These are phyloP conservation scores for Cyclotella cryptica DNA, from an alignment of 108 stramenopile species.

Conservation along the genomic window DNA sequence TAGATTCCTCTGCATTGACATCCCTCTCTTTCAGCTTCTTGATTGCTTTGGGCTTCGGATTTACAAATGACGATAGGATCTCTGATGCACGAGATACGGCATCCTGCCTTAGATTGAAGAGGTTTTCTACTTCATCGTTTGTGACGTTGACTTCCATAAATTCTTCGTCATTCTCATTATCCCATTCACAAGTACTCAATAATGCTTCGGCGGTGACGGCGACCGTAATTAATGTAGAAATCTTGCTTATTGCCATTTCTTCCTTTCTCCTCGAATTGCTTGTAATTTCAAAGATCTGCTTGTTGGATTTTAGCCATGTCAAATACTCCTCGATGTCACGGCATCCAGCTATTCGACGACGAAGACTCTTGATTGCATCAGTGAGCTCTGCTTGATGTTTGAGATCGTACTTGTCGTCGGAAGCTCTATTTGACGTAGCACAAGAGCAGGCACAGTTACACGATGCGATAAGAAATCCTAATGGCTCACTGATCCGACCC, in stretches of 20 bases:
- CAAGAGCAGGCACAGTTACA: constrained; percentile 21
- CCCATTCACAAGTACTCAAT: constrained; percentile 25
- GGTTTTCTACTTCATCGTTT: constrained; percentile 34
- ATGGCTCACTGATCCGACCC: constrained; percentile 44
- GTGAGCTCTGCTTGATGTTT: constrained; percentile 21
- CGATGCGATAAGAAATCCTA: constrained; percentile 44
- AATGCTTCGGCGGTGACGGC: constrained; percentile 33
- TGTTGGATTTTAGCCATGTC: constrained; percentile 36
- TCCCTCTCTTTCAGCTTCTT: constrained; percentile 50
- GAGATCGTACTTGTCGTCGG: constrained; percentile 1
- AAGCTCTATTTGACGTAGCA: constrained; percentile 6
- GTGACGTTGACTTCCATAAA: constrained; percentile 10
- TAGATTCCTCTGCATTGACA: constrained; percentile 10
- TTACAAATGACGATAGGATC: constrained; percentile 45
- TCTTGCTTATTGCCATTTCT: constrained; percentile 38
- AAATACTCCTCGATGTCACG: constrained; percentile 38
- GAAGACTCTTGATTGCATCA: constrained; percentile 25
- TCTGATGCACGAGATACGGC: constrained; percentile 38
- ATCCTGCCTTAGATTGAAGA: constrained; percentile 45
- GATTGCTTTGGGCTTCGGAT: constrained; percentile 15
- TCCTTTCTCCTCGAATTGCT: constrained; percentile 31
- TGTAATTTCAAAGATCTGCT: constrained; percentile 34
- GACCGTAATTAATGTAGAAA: constrained; percentile 36
- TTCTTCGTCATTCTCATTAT: constrained; percentile 10
- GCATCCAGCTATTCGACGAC: constrained; percentile 37